Conservation (phyloP, 345 rosid genomes). For the Iberis pinnata region DNA sequence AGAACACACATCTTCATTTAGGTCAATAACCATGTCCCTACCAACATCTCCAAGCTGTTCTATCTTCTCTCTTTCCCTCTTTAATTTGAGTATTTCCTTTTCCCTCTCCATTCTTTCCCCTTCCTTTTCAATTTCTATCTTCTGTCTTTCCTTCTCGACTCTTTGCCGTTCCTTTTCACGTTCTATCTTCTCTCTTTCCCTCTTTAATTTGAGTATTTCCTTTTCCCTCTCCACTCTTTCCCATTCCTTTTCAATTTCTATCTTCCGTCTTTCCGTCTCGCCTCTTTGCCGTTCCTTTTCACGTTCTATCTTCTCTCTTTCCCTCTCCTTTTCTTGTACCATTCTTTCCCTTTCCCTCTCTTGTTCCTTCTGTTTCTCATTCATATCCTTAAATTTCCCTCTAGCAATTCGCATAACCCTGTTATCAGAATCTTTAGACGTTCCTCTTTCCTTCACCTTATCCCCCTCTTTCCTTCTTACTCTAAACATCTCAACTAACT, state of each 20-base stretch:
- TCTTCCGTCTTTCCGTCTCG: conserved; percentile 35
- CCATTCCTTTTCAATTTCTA: conserved; percentile 67
- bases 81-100: conserved; percentile 45
- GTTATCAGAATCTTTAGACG: conserved; percentile 39
- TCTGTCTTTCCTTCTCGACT: conserved; percentile 52
- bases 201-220: conserved; percentile 35
- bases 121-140: conserved; percentile 30
- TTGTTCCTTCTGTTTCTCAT: conserved; percentile 50
- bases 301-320: conserved; percentile 55
- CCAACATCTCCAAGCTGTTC: conserved; percentile 53
- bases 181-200: conserved; percentile 22
- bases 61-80: conserved; percentile 59
- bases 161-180: conserved; percentile 40
- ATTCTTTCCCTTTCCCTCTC: conserved; percentile 46
- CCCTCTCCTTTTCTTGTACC: conserved; percentile 51
- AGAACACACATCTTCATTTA: conserved; percentile 51
- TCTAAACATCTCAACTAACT: conserved; percentile 64
- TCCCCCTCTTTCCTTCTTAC: conserved; percentile 74
- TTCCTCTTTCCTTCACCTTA: conserved; percentile 52
- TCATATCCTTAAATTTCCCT: conserved; percentile 63
- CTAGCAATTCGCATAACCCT: conserved; percentile 53
- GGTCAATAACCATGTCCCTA: conserved; percentile 47
- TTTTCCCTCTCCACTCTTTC: conserved; percentile 59
- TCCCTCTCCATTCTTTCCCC: conserved; percentile 22
- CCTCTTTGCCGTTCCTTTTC: conserved; percentile 33